phyloP scores from a whole-genome alignment of 306 rosid species.

The Fragaria vesca region DNA sequence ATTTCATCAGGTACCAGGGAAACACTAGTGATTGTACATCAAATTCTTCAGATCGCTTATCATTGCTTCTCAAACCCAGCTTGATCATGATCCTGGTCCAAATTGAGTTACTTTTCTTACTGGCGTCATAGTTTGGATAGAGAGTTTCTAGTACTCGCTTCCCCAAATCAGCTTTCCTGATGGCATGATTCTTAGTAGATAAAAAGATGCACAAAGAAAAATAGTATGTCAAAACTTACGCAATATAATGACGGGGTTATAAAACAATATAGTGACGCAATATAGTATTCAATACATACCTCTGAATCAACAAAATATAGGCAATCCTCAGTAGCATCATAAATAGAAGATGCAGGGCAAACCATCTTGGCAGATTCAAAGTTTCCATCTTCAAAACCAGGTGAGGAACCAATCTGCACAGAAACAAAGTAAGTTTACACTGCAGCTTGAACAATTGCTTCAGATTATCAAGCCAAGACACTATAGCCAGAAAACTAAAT shows the following conservation, averaged over 20 bases:
- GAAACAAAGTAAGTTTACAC: constrained; percentile 21
- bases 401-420: constrained; percentile 79
- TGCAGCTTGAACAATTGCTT: not conserved
- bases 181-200: constrained; percentile 76
- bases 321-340: constrained; percentile 62
- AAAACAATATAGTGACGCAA: not conserved
- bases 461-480: not conserved
- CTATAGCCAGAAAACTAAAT: not conserved
- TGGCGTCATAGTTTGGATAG: constrained; percentile 45
- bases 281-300: constrained; percentile 45
- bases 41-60: constrained; percentile 45
- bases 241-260: not conserved
- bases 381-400: constrained; percentile 94
- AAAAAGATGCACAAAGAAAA: constrained; percentile 28
- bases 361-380: constrained; percentile 80
- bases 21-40: constrained; percentile 51
- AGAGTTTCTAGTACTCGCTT: constrained; percentile 66
- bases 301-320: constrained; percentile 90
- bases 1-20: constrained; percentile 89
- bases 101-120: constrained; percentile 39
- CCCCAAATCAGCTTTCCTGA: constrained; percentile 82
- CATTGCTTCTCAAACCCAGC: constrained; percentile 57
- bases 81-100: constrained; percentile 67
- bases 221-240: constrained; percentile 26
- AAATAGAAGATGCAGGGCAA: constrained; percentile 83